A percentile compares a stretch with the other conserved stretches of the same genome.
Evolutionary conservation across 78 protist genomes (phyloP).

Genomic region (Chrysochromulina parva): DNA sequence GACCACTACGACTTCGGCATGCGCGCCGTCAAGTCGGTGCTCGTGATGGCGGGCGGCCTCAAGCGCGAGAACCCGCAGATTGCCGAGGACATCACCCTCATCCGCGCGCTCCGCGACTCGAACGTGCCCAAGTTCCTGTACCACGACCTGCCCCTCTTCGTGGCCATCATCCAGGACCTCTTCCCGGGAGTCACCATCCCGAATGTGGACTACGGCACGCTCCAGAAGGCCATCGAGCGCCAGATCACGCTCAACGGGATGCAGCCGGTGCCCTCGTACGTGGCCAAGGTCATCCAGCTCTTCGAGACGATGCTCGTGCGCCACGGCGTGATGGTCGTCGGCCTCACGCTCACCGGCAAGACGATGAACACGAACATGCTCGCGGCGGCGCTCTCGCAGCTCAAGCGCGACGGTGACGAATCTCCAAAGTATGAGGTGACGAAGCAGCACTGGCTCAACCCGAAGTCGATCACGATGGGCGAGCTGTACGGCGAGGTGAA

Average conservation of each 20-base stretch:
- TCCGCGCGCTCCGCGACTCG: conserved; percentile 75
- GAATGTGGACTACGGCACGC: conserved; percentile 59
- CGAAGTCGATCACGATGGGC: conserved; percentile 78
- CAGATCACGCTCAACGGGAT: background rate
- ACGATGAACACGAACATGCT: conserved; percentile 30
- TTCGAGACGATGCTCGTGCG: conserved; percentile 78
- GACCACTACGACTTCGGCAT: conserved; percentile 92
- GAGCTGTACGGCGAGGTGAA: conserved; percentile 82
- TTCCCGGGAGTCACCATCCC: conserved; percentile 84
- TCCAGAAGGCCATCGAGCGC: conserved; percentile 50
- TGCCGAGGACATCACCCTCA: conserved; percentile 60
- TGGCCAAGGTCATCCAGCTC: conserved; percentile 65
- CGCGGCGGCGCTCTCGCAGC: conserved; percentile 32
- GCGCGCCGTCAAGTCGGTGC: conserved; percentile 88
- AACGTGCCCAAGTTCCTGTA: conserved; percentile 82
- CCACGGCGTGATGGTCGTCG: conserved; percentile 90
- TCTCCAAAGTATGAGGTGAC: background rate
- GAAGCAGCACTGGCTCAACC: conserved; percentile 58
- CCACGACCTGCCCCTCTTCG: conserved; percentile 80
- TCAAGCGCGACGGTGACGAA: conserved; percentile 21
- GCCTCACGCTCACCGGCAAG: conserved; percentile 73
- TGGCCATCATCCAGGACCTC: conserved; percentile 76
- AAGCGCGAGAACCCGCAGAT: conserved; percentile 60
- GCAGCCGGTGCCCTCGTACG: conserved; percentile 34
- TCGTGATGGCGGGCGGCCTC: conserved; percentile 80